Base-by-base conservation (phyloP, 1,284 basidiomycete species). In the Gymnopus androsaceus region DNA sequence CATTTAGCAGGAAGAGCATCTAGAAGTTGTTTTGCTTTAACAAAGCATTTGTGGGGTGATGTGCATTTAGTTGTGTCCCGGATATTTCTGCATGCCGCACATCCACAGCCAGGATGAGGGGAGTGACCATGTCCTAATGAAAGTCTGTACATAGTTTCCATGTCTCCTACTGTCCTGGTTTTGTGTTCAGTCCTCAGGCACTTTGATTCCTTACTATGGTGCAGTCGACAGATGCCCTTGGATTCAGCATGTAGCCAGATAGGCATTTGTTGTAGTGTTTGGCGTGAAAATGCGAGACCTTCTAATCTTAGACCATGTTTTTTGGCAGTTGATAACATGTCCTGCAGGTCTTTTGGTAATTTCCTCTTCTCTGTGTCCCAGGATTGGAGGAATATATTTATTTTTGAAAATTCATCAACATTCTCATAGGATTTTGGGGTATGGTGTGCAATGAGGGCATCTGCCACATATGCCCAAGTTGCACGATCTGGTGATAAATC, bases 221-320 rank as follows among this genome's bases (percentile, higher is more conserved):
- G 55, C 8, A 36, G 19, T 4, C 37, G 46, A 0, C 52, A 36
- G 12, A 49, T 25, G 14, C 21, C 50, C 0, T 2, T 56, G 9
- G 54, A 34, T 21, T 58, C 50, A 12, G 44, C 56, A 45, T 71
- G 68, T 49, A 63, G 56, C 70, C 68, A 72, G 4, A 71, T 59
- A 0, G 63, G 64, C 54, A 68, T 62, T 12, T 57, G 23, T n/a
- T 56, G 19, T 28, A 61, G 50, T 3, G 58, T 55, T 2, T 57
- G 28, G 25, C 36, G 51, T n/a, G 47, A 33, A 3, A 64, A 50
- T 6, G 58, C 49, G 1, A 63, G 52, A 2, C 62, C 60, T 21
- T 68, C 61, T 5, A 64, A 31, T 7, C 33, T 19, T 0, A 68
- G 44, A 6, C 61, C 60, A 36, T 66, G 61, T 33, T 66, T 59